These are phyloP conservation scores for Lichtheimia ramosa DNA, from an alignment of 371 early-diverging fungal species.

Conservation along the genomic window DNA sequence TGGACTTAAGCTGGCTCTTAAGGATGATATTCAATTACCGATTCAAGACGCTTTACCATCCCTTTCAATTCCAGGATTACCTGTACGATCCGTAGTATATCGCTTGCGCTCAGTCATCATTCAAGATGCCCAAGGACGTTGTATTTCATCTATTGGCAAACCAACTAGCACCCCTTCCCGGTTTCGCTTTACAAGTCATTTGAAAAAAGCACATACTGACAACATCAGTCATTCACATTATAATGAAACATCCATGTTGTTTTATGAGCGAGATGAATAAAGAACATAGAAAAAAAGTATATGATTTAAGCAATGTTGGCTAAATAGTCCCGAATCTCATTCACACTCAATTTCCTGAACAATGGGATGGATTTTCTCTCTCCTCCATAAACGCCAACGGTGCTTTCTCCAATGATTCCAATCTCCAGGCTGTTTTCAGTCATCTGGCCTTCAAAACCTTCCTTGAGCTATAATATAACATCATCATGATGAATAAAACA, in stretches of 20 bases:
- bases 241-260: constrained; percentile 6
- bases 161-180: too few species aligned
- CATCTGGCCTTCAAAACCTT: constrained; percentile 97
- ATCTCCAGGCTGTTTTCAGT: constrained; percentile 93
- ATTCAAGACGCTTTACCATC: too few species aligned
- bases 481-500: background rate
- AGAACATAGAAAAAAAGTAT: constrained; percentile 12
- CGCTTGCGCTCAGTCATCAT: too few species aligned
- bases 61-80: too few species aligned
- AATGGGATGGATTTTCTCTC: constrained; percentile 55
- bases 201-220: too few species aligned
- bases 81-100: too few species aligned
- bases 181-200: too few species aligned
- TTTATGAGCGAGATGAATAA: constrained; percentile 4
- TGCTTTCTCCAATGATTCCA: constrained; percentile 79
- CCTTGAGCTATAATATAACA: constrained; percentile 71
- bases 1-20: too few species aligned
- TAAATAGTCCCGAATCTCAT: constrained; percentile 93
- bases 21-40: too few species aligned
- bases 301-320: constrained; percentile 89
- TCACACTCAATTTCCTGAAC: constrained; percentile 76
- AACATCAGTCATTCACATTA: too few species aligned
- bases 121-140: background rate
- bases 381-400: constrained; percentile 61
- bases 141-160: too few species aligned